Conservation (phyloP, 805 yeast genomes). For the Martiniozyma abietophila region DNA sequence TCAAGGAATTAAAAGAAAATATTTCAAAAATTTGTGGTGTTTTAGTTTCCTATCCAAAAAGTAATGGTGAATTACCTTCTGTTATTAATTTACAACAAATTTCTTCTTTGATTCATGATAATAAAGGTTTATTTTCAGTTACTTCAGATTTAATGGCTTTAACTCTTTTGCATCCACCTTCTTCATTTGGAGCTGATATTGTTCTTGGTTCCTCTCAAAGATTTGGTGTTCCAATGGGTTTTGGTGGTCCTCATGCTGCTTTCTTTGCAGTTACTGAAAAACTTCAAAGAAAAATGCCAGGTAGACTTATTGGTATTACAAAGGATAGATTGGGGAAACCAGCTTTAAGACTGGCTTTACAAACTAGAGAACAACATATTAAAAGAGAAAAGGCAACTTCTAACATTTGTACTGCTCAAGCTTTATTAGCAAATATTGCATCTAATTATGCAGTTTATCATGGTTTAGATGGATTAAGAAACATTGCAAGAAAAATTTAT, state of each 20-base stretch:
- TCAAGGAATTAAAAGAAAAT: constrained; percentile 27
- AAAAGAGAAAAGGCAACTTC: constrained; percentile 97
- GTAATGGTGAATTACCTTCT: constrained; percentile 62
- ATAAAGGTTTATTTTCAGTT: constrained; percentile 69
- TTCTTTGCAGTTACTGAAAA: constrained; percentile 82
- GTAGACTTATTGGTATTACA: constrained; percentile 88
- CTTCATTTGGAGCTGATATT: constrained; percentile 82
- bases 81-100: constrained; percentile 41
- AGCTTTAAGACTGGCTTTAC: constrained; percentile 90
- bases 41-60: constrained; percentile 82
- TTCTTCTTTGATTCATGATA: constrained; percentile 55
- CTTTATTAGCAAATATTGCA: constrained; percentile 88
- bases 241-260: constrained; percentile 99
- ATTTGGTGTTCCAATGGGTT: constrained; percentile 96
- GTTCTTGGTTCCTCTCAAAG: constrained; percentile 90
- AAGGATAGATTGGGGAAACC: constrained; percentile 83
- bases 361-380: constrained; percentile 97
- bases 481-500: constrained; percentile 69
- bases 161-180: constrained; percentile 77
- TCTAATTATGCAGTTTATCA: constrained; percentile 96
- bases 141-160: constrained; percentile 92
- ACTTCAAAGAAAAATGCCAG: constrained; percentile 89
- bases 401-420: constrained; percentile 97
- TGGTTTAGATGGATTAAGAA: constrained; percentile 77
- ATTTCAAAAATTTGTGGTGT: constrained; percentile 58